Conservation (phyloP, 2,329 filamentous ascomycete genomes). For the Fusarium kyushuense region DNA sequence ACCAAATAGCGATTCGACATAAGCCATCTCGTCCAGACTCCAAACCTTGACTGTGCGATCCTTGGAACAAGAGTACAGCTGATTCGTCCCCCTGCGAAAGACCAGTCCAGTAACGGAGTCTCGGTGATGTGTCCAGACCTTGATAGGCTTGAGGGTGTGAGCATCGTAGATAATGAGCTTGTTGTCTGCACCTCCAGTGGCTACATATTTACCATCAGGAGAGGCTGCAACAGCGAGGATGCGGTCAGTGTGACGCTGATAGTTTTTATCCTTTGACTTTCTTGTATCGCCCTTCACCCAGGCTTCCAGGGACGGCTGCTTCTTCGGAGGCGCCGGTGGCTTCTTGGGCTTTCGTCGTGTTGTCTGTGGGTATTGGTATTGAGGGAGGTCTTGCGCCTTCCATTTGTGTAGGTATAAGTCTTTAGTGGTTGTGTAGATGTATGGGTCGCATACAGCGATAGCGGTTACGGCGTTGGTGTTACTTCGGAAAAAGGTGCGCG, state of each 20-base stretch:
- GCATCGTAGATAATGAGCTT: constrained; percentile 91
- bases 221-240: constrained; percentile 90
- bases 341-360: constrained; percentile 70
- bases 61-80: constrained; percentile 89
- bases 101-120: constrained; percentile 86
- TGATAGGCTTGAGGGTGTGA: constrained; percentile 79
- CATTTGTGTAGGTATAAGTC: constrained; percentile 90
- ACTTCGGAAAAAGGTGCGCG: constrained; percentile 79
- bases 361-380: constrained; percentile 70
- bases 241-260: constrained; percentile 80
- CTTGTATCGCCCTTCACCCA: constrained; percentile 72
- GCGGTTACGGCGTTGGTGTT: constrained; percentile 83
- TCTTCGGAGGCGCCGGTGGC: constrained; percentile 67
- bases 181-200: constrained; percentile 87
- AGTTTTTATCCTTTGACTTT: constrained; percentile 72
- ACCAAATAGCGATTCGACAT: constrained; percentile 94
- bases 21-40: constrained; percentile 91
- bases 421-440: constrained; percentile 89
- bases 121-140: constrained; percentile 90
- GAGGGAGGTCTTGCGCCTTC: constrained; percentile 77
- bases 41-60: constrained; percentile 97
- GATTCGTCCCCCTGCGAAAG: constrained; percentile 89
- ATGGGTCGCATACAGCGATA: constrained; percentile 81
- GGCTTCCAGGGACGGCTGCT: constrained; percentile 71
- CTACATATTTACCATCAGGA: constrained; percentile 89